phyloP scores from a whole-genome alignment of 2,329 filamentous ascomycete genomes.

The Fulvia fulva region DNA sequence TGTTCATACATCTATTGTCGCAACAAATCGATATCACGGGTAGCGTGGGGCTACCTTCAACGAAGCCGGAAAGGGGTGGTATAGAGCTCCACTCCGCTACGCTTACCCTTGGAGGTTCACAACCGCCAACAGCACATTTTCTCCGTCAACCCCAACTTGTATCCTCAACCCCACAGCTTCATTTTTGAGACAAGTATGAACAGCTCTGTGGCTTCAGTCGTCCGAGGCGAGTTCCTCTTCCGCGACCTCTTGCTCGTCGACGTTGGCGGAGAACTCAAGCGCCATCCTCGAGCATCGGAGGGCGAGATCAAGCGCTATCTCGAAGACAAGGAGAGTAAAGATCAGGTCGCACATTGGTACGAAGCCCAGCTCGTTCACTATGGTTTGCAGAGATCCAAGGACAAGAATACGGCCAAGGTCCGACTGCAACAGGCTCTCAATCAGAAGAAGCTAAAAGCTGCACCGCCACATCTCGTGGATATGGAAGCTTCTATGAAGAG shows the following conservation, averaged over 20 bases:
- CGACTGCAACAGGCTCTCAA: constrained; percentile 56
- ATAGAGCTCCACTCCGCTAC: no score
- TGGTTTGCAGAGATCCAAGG: constrained; percentile 53
- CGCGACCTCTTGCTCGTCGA: constrained; percentile 29
- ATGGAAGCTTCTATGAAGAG: constrained; percentile 56
- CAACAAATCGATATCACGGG: no score
- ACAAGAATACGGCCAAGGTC: constrained; percentile 57
- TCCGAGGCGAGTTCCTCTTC: constrained; percentile 30
- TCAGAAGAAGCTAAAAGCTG: constrained; percentile 44
- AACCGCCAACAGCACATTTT: no score
- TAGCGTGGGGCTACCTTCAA: no score
- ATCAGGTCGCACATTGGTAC: constrained; percentile 59
- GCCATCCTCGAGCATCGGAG: constrained; percentile 27
- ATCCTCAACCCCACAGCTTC: no score
- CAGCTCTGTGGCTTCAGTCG: constrained; percentile 12
- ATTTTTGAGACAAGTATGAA: no score
- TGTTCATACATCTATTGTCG: no score
- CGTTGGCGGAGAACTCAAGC: constrained; percentile 27
- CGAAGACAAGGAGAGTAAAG: constrained; percentile 33
- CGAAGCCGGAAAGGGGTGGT: no score
- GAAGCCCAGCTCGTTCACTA: constrained; percentile 62
- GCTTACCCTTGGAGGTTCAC: no score
- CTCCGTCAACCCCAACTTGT: no score
- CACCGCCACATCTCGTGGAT: constrained; percentile 45
- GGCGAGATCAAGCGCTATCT: constrained; percentile 24